phyloP scores from a whole-genome alignment of 176 grass and related monocot genomes.

The Microstegium vimineum region DNA sequence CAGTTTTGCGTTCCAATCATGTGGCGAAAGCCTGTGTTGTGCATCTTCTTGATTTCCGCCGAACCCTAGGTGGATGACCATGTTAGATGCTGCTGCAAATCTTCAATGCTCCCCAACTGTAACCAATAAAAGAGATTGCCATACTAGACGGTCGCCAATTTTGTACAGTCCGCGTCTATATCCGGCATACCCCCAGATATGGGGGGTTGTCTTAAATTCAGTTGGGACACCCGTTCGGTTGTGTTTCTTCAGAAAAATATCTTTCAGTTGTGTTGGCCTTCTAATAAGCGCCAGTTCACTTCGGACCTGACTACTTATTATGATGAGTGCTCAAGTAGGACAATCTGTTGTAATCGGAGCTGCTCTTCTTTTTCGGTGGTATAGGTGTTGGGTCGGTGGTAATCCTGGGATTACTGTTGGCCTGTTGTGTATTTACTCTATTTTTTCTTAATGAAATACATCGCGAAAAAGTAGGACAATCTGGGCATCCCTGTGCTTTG shows the following conservation, averaged over 20 bases:
- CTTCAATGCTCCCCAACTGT: constrained; percentile 30
- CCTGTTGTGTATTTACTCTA: no score
- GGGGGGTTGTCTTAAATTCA: constrained; percentile 1
- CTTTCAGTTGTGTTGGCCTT: neutral
- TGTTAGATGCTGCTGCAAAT: constrained; percentile 21
- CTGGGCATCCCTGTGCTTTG: neutral
- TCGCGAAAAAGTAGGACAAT: neutral
- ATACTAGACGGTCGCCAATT: neutral
- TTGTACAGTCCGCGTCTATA: neutral
- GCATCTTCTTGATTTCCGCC: constrained; percentile 9
- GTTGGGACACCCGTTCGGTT: neutral
- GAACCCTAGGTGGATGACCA: neutral
- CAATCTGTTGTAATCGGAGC: neutral
- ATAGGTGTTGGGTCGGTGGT: no score
- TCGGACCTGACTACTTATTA: neutral
- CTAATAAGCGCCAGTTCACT: neutral
- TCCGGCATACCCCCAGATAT: neutral
- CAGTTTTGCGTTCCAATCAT: neutral
- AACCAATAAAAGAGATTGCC: neutral
- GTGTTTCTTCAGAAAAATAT: neutral
- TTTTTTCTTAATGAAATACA: no score
- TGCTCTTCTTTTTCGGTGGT: no score
- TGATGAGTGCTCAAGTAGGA: neutral
- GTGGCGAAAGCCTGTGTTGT: neutral
- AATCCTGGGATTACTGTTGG: no score